Evolutionary conservation across 2,329 filamentous ascomycete species (phyloP), one percentile per base, ranked within the genome.

Genomic region (Volutella citrinella): DNA sequence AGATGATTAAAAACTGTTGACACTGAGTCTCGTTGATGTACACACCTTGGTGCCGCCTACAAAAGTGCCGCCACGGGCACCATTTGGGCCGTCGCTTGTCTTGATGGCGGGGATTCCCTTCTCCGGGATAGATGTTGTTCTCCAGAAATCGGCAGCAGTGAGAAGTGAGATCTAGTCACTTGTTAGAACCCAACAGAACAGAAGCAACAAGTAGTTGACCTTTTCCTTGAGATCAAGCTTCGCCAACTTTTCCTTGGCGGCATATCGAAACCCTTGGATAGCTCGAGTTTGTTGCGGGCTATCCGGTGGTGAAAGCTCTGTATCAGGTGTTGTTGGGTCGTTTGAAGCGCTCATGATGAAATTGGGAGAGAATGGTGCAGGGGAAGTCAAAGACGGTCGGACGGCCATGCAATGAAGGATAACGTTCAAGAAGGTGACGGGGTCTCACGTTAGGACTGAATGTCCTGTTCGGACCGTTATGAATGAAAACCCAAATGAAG

Each of bases 31-130:
- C 8, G 20, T 8, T 10, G 15, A 5, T 6, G 6, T 7, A 54
- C 63, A 47, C 23, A 75, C 74, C 61, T 78, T 78, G 33, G 74
- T 80, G 14, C 81, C 80, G 25, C 80, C 80, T 30, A 84, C 82
- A 55, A 84, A 84, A 13, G 79, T 74, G 3, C 77, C 79, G 12
- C 82, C 82, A 16, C 82, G 76, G 27, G 81, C 79, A 18, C 82
- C 82, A 56, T 85, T 85, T 3, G 82, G 82, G 1, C 82, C 82
- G 60, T 86, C 82, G 16, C 76, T 82, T 6, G 78, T 76, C 50
- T 84, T 83, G 40, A 84, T 69, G 1, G 77, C 69, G 3, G 82
- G 79, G 18, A 85, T 76, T 6, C 72, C 74, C 46, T 82, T 78
- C 21, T 73, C 70, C 4, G 76, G 72, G 32, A 87, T 74, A 1